A percentile compares a stretch with the other conserved stretches of the same genome.
phyloP scores from a whole-genome alignment of 164 flowering plant species.

The Echeveria elegans region DNA sequence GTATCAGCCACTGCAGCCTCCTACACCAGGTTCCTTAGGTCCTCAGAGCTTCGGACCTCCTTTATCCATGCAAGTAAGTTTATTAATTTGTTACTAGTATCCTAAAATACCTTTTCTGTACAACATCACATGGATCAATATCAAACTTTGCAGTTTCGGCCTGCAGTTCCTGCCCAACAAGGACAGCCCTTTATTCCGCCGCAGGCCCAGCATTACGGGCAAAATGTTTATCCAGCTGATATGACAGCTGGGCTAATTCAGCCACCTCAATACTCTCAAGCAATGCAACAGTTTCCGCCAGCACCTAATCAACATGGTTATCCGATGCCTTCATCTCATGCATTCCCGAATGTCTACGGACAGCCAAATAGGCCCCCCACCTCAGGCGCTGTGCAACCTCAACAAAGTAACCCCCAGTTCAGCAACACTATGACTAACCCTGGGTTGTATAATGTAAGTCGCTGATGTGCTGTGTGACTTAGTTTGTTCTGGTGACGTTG shows the following conservation, averaged over 20 bases:
- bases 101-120: neutral
- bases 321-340: slow-evolving; percentile 46
- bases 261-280: slow-evolving; percentile 57
- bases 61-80: slow-evolving; percentile 47
- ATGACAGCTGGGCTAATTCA: slow-evolving; percentile 43
- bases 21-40: slow-evolving; percentile 39
- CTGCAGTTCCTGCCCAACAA: slow-evolving; percentile 45
- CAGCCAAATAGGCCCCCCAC: slow-evolving; percentile 46
- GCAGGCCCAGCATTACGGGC: slow-evolving; percentile 54
- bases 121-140: neutral
- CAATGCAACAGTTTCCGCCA: slow-evolving; percentile 58
- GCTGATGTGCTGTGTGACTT: neutral
- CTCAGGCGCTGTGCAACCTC: slow-evolving; percentile 38
- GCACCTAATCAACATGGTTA: slow-evolving; percentile 53
- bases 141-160: slow-evolving; percentile 53
- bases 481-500: neutral
- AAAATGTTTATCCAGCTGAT: slow-evolving; percentile 35
- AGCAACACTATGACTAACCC: slow-evolving; percentile 36
- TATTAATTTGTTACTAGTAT: slow-evolving; percentile 1
- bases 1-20: slow-evolving; percentile 50
- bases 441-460: slow-evolving; percentile 67
- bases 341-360: slow-evolving; percentile 40
- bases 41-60: slow-evolving; percentile 51
- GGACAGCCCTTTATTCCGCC: slow-evolving; percentile 46
- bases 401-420: slow-evolving; percentile 32